Evolutionary conservation across 1,139 yeast genomes (phyloP).

Genomic region (Hemisphaericaspora subhashii): DNA sequence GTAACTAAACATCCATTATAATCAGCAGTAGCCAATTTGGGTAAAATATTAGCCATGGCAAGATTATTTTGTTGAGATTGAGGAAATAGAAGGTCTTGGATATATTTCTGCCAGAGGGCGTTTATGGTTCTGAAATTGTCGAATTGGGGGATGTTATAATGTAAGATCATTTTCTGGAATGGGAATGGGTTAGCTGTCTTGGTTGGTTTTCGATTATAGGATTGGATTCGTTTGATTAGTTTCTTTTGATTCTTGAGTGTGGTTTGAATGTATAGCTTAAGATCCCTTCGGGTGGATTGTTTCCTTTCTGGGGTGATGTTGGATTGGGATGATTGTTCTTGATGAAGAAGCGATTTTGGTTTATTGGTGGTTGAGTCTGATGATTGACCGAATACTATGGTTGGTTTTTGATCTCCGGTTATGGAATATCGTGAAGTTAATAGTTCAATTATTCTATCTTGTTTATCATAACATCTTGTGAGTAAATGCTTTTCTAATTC

Average conservation of each 20-base stretch:
- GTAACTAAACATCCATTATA: conserved; percentile 72
- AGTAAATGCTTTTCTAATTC: conserved; percentile 54
- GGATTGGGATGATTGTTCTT: conserved; percentile 10
- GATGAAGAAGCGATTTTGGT: conserved; percentile 21
- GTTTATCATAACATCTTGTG: conserved; percentile 47
- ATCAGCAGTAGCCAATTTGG: conserved; percentile 76
- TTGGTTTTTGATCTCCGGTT: conserved; percentile 61
- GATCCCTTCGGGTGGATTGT: conserved; percentile 42
- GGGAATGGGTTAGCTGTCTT: conserved; percentile 23
- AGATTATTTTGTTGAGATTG: conserved; percentile 15
- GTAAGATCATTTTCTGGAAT: conserved; percentile 29
- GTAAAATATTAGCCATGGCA: conserved; percentile 27
- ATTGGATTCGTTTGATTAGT: conserved; percentile 32
- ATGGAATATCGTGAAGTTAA: conserved; percentile 56
- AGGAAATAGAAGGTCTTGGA: conserved; percentile 50
- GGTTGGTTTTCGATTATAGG: conserved; percentile 22
- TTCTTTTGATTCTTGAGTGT: conserved; percentile 40
- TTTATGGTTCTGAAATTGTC: conserved; percentile 55
- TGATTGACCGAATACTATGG: conserved; percentile 37
- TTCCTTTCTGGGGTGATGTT: conserved; percentile 20
- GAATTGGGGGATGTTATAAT: conserved; percentile 47
- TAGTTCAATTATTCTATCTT: conserved; percentile 46
- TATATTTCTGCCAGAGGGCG: conserved; percentile 63
- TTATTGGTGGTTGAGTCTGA: conserved; percentile 11
- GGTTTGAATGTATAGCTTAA: conserved; percentile 41